Percentiles rank a stretch among this genome's conserved stretches.
These are phyloP conservation scores for Onygenales sp. DNA, from an alignment of 2,329 filamentous ascomycete genomes.

Conservation along the genomic window DNA sequence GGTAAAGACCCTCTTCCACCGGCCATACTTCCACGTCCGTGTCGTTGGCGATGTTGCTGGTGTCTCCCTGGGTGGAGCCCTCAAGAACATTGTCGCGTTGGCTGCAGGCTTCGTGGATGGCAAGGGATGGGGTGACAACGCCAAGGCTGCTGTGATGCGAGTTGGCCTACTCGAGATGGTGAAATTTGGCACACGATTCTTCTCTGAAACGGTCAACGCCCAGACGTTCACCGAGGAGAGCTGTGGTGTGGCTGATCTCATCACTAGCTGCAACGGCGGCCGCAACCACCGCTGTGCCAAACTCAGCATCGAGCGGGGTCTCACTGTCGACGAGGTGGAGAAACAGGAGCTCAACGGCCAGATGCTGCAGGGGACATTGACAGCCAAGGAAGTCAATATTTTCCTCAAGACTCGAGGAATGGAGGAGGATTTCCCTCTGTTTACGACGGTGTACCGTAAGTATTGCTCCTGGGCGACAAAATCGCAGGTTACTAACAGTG, in stretches of 20 bases:
- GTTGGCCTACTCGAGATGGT: slow-evolving; percentile 95
- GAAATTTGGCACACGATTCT: slow-evolving; percentile 89
- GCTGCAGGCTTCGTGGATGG: slow-evolving; percentile 93
- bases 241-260: slow-evolving; percentile 87
- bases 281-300: slow-evolving; percentile 92
- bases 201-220: slow-evolving; percentile 67
- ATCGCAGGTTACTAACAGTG: slow-evolving; percentile 5
- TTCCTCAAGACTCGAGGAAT: slow-evolving; percentile 72
- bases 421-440: slow-evolving; percentile 80
- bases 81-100: slow-evolving; percentile 95
- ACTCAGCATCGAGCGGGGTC: slow-evolving; percentile 69
- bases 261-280: slow-evolving; percentile 85
- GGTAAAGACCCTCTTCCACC: slow-evolving; percentile 80
- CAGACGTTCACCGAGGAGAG: slow-evolving; percentile 95
- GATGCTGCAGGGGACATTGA: slow-evolving; percentile 90
- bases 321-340: slow-evolving; percentile 81
- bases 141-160: slow-evolving; percentile 97
- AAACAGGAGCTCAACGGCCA: slow-evolving; percentile 86
- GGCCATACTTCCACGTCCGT: slow-evolving; percentile 94
- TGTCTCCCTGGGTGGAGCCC: slow-evolving; percentile 82
- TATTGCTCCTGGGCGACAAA: slow-evolving; percentile 5
- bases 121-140: slow-evolving; percentile 95
- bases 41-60: slow-evolving; percentile 93
- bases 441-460: slow-evolving; percentile 71
- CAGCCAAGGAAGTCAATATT: slow-evolving; percentile 79